Evolutionary conservation across 208 protist genomes (phyloP), one percentile per base, ranked within the genome.

Genomic region (Leishmania tropica): DNA sequence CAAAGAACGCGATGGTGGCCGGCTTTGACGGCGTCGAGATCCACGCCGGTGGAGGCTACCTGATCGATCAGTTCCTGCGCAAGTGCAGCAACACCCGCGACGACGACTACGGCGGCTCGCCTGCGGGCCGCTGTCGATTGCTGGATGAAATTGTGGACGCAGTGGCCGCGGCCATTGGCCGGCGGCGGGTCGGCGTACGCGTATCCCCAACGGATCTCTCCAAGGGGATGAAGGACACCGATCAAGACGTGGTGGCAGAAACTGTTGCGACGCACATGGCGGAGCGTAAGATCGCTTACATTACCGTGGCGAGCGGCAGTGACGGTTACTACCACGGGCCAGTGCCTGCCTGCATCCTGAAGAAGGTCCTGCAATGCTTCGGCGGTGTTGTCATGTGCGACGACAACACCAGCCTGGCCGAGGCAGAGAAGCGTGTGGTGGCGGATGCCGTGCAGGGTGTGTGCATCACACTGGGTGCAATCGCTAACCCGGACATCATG

Each of bases 11-110:
- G 13, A 82, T 91, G 54, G 60, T 75, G 51, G 89, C 93, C 35
- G 95, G 95, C 31, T 97, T 98, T 75, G 95, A 98, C 77, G 93
- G 88, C 8, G 84, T 98, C 31, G 89, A 98, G 87, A 88, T 98
- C 47, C 95, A 98, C 75, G 85, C 78, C 8, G 89, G 84, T 42
- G 79, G 96, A 71, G 96, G 95, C 28, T 98, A 98, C 83, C 77
- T 98, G 28, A 80, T 98, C 21, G 87, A 91, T 65, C 83, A 87
- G 58, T 98, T 98, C 81, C 62, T 98, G 40, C 89, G 78, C 73
- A 47, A 79, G 70, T 79, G 77, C n/a, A 73, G 85, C 51, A 98
- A 98, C 79, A 81, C 88, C 51, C 78, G 94, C 53, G 90, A 79
- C 2, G 94, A 91, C 65, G 72, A 88, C 37, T 98, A 98, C 84